Conservation (phyloP, 2,329 filamentous ascomycete species). For the Tolypocladium tundrense region DNA sequence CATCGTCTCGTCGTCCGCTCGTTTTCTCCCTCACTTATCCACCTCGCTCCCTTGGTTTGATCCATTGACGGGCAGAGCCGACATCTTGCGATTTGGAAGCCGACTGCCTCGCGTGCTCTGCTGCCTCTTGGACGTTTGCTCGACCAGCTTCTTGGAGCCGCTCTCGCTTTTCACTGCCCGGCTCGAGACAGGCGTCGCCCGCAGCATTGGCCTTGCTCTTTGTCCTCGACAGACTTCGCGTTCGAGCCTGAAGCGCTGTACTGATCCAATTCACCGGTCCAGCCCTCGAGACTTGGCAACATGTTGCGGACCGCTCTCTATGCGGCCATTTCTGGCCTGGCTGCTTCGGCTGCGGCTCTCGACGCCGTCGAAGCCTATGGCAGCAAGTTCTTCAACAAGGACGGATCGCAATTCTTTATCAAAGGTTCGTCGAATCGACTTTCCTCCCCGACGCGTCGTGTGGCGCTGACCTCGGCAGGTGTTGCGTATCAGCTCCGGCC, state of each 20-base stretch:
- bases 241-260: neutral
- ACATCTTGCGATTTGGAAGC: neutral
- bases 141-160: neutral
- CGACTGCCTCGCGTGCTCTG: neutral
- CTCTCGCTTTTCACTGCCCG: neutral
- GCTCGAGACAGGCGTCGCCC: neutral
- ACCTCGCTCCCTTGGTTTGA: neutral
- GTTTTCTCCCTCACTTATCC: neutral
- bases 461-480: constrained; percentile 33
- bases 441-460: neutral
- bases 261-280: too few species aligned
- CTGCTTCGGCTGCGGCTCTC: constrained; percentile 26
- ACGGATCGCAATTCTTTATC: constrained; percentile 75
- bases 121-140: neutral
- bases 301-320: constrained; percentile 10
- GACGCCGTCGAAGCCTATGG: constrained; percentile 49
- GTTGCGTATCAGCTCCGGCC: constrained; percentile 58
- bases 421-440: constrained; percentile 45
- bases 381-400: constrained; percentile 75
- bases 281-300: neutral
- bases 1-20: neutral
- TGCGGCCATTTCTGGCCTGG: constrained; percentile 23
- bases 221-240: neutral
- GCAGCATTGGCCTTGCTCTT: neutral
- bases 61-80: neutral